Evolutionary conservation across 768 basidiomycete species (phyloP), one percentile per base, ranked within the genome.

Genomic region (Mrakia frigida): DNA sequence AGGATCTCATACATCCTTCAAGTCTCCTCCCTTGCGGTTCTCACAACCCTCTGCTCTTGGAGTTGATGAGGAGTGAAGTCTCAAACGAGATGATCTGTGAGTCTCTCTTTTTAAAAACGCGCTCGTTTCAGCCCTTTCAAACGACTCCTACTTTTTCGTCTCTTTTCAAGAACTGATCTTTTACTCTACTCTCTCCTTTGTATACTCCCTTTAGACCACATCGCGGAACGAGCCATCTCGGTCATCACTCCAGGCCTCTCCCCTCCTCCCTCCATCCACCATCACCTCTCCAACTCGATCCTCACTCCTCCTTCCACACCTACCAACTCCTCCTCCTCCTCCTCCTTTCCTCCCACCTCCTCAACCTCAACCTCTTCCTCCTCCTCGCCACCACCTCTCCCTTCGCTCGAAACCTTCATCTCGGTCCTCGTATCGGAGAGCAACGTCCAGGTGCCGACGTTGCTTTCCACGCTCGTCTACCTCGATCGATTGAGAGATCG

Each of bases 381-480:
- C 67, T 25, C 67, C 23, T 41, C 67, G 21, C n/a, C 67, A 4
- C 23, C 63, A 13, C 33, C 82, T 71, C 82, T 90, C 41, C 89
- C 92, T 46, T 87, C 89, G 52, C 86, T 99, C 71, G 89, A 92
- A 80, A 87, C 90, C 75, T 99, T 97, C 83, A 95, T 99, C 82
- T 84, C 88, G 71, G 88, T 89, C 82, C 86, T 98, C 74, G 89
- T 94, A 77, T 86, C 88, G 77, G 87, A 87, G 81, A 91, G 91
- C 53, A 91, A 92, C 82, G 88, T 92, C 79, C 87, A 88, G 79
- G 87, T 89, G 69, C 87, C 91, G 59, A 89, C 89, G 68, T 83
- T 92, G 80, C 87, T 92, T 75, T 88, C 88, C 46, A 83, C 91
- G 10, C 88, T 92, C 73, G 90, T 90, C 82, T 93, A 92, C 83